These are phyloP conservation scores for Marasmius tenuissimus DNA, from an alignment of 1,284 basidiomycete genomes.

Conservation along the genomic window DNA sequence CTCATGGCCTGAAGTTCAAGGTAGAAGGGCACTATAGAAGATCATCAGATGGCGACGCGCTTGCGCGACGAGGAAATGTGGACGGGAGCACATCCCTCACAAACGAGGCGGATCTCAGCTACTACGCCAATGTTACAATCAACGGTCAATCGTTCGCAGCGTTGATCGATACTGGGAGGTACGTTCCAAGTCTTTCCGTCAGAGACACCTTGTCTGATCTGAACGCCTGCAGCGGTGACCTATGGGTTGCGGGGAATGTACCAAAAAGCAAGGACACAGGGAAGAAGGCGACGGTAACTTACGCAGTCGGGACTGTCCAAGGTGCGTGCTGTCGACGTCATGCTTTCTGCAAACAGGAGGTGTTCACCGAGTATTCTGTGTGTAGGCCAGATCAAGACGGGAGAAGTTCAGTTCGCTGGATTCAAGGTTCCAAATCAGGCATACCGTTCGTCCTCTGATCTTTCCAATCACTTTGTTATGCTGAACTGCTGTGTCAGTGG, in stretches of 20 bases:
- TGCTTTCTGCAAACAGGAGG: slow-evolving; percentile 1
- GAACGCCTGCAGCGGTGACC: slow-evolving; percentile 44
- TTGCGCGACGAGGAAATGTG: neutral
- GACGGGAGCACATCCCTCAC: slow-evolving; percentile 14
- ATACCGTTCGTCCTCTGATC: slow-evolving; percentile 46
- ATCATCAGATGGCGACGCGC: neutral
- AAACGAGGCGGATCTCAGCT: slow-evolving; percentile 32
- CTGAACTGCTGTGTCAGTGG: slow-evolving; percentile 29
- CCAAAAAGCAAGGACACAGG: slow-evolving; percentile 42
- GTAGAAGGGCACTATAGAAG: neutral
- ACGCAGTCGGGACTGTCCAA: slow-evolving; percentile 49
- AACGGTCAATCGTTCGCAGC: slow-evolving; percentile 48
- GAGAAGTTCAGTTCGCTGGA: slow-evolving; percentile 51
- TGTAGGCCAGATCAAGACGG: slow-evolving; percentile 53
- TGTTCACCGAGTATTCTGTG: slow-evolving; percentile 5
- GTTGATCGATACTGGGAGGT: slow-evolving; percentile 73
- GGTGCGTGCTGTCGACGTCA: slow-evolving; percentile 32
- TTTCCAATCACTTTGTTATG: neutral
- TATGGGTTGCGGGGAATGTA: slow-evolving; percentile 56
- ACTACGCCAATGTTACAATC: slow-evolving; percentile 53
- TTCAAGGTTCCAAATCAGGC: slow-evolving; percentile 57
- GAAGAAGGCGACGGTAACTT: slow-evolving; percentile 41
- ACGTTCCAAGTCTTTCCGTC: slow-evolving; percentile 9
- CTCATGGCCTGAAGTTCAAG: neutral
- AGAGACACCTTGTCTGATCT: neutral